Conservation (phyloP, 1,284 basidiomycete species). For the Pascua guehoae region DNA sequence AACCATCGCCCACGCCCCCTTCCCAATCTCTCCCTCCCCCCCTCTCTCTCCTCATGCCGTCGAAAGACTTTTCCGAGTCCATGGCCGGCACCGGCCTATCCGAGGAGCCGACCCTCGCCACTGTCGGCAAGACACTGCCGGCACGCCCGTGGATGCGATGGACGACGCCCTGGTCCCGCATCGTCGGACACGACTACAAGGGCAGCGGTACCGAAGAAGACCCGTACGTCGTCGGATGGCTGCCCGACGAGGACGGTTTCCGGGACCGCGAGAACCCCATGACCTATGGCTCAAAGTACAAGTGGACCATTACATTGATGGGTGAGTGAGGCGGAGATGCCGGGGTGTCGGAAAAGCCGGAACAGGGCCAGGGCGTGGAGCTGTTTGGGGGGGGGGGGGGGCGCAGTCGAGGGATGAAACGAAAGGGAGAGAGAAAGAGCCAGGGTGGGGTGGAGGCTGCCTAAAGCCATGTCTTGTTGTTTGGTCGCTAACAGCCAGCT, state of each 20-base stretch:
- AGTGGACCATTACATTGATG: constrained; percentile 29
- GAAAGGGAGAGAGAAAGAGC: too few relatives aligned
- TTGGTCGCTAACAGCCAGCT: constrained; percentile 1
- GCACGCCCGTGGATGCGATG: constrained; percentile 32
- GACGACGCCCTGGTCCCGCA: constrained; percentile 43
- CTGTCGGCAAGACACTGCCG: background rate
- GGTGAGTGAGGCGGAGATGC: constrained; percentile 4
- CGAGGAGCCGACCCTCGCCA: too few relatives aligned
- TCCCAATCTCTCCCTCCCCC: too few relatives aligned
- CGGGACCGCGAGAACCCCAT: constrained; percentile 36
- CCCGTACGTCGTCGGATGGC: constrained; percentile 47
- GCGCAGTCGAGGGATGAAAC: background rate
- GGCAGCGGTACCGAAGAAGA: constrained; percentile 46
- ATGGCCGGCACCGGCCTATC: too few relatives aligned
- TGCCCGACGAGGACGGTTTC: constrained; percentile 9
- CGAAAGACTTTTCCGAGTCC: too few relatives aligned
- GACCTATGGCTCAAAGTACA: constrained; percentile 27
- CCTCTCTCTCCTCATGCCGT: too few relatives aligned
- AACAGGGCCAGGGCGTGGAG: background rate
- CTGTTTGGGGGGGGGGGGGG: background rate
- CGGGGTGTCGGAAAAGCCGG: background rate
- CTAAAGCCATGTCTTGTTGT: background rate
- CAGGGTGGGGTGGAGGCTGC: background rate
- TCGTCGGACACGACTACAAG: constrained; percentile 41
- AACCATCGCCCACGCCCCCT: too few relatives aligned